Evolutionary conservation across 1,284 basidiomycete genomes (phyloP).

Genomic region (Kwoniella shivajii): DNA sequence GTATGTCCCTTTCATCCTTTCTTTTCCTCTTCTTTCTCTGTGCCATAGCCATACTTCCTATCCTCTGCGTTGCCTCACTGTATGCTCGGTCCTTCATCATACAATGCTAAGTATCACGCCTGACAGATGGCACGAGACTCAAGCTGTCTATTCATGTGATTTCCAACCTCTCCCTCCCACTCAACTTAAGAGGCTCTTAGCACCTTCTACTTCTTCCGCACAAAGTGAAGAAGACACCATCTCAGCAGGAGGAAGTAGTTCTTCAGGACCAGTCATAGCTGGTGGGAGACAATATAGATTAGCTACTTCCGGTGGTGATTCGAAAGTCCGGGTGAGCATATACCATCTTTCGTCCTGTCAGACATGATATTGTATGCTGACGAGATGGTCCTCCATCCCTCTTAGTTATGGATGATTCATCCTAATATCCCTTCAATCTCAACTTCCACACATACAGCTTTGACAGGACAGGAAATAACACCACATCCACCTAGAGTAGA

Average conservation of each 20-base stretch:
- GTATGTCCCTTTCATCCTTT: conserved; percentile 31
- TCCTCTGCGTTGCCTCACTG: not conserved
- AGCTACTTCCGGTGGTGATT: conserved; percentile 95
- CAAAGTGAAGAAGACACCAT: conserved; percentile 33
- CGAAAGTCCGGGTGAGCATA: conserved; percentile 83
- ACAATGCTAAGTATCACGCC: not conserved
- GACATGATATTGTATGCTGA: not conserved
- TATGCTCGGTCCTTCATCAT: no score
- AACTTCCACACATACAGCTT: conserved; percentile 59
- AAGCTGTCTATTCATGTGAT: conserved; percentile 91
- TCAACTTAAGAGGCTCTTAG: conserved; percentile 55
- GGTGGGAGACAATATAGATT: conserved; percentile 71
- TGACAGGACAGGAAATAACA: conserved; percentile 58
- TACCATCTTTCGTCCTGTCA: not conserved
- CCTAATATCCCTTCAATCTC: conserved; percentile 74
- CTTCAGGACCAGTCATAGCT: conserved; percentile 23
- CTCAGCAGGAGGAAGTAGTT: not conserved
- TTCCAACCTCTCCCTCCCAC: conserved; percentile 70
- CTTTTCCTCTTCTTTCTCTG: not conserved
- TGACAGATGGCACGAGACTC: conserved; percentile 78
- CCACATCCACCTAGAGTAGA: conserved; percentile 84
- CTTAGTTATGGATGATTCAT: conserved; percentile 88
- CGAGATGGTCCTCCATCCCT: not conserved
- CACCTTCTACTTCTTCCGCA: conserved; percentile 24
- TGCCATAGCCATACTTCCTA: not conserved